phyloP scores from a whole-genome alignment of 179 eudicot species.

The Amaranthus tricolor region DNA sequence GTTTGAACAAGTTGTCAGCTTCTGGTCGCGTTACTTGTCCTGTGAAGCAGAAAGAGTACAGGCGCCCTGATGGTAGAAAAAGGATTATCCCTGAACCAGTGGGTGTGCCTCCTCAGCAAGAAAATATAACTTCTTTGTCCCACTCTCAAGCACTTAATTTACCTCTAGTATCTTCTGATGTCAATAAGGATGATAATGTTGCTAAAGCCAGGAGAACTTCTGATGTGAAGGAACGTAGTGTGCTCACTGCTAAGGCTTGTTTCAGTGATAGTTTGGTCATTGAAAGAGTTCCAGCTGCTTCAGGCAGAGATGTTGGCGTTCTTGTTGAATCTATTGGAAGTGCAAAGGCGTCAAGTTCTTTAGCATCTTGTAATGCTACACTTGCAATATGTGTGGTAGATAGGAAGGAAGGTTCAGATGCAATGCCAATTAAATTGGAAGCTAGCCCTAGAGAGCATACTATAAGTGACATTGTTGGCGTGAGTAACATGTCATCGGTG shows the following conservation, averaged over 20 bases:
- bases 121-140: conserved; percentile 37
- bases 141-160: conserved; percentile 46
- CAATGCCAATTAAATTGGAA: conserved; percentile 66
- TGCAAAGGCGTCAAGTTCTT: conserved; percentile 41
- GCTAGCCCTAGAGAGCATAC: conserved; percentile 84
- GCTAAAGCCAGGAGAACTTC: conserved; percentile 51
- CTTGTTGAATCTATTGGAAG: conserved; percentile 55
- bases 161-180: conserved; percentile 39
- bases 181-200: conserved; percentile 37
- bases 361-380: conserved; percentile 32
- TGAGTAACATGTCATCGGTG: conserved; percentile 57
- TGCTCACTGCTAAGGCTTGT: conserved; percentile 67
- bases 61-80: conserved; percentile 94
- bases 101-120: conserved; percentile 62
- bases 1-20: conserved; percentile 45
- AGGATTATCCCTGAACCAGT: conserved; percentile 98
- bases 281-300: conserved; percentile 67
- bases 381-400: conserved; percentile 70
- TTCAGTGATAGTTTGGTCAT: conserved; percentile 83
- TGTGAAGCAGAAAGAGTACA: conserved; percentile 94
- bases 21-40: conserved; percentile 64
- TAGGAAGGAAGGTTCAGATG: conserved; percentile 80
- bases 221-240: conserved; percentile 59
- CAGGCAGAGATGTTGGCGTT: conserved; percentile 44
- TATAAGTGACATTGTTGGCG: conserved; percentile 69